Percentiles rank a stretch among this genome's conserved stretches.
phyloP scores from a whole-genome alignment of 345 rosid species.

The Linum trigynum region DNA sequence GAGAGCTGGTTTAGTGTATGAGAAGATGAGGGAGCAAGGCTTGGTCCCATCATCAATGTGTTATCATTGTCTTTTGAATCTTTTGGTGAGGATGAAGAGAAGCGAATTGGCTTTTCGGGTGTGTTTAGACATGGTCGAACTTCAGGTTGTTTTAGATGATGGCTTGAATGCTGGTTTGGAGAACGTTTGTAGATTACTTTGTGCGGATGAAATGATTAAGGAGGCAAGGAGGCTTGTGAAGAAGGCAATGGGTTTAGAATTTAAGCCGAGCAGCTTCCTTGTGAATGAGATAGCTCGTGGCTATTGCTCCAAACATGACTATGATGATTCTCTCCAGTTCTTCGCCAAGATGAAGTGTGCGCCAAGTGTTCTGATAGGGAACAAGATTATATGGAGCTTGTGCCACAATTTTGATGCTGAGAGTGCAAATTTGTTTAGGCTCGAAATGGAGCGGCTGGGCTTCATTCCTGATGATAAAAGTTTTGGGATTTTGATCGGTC shows the following conservation, averaged over 20 bases:
- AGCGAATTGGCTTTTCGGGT: constrained; percentile 40
- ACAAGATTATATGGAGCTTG: constrained; percentile 45
- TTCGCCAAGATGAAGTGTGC: constrained; percentile 31
- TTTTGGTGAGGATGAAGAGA: constrained; percentile 36
- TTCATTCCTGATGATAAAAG: constrained; percentile 50
- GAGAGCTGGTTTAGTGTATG: constrained; percentile 45
- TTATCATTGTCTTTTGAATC: constrained; percentile 36
- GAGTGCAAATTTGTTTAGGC: constrained; percentile 46
- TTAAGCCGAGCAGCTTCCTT: constrained; percentile 28
- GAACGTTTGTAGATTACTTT: constrained; percentile 47
- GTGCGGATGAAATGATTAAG: constrained; percentile 46
- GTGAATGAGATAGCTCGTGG: constrained; percentile 44
- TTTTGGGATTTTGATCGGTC: constrained; percentile 61
- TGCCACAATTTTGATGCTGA: constrained; percentile 41
- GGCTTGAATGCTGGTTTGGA: constrained; percentile 25
- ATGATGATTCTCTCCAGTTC: constrained; percentile 57
- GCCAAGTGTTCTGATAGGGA: constrained; percentile 42
- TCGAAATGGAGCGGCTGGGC: constrained; percentile 45
- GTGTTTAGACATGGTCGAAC: constrained; percentile 45
- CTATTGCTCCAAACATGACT: constrained; percentile 63
- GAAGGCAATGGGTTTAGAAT: constrained; percentile 41
- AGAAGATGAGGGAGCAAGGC: constrained; percentile 36
- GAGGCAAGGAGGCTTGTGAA: constrained; percentile 54
- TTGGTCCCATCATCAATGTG: constrained; percentile 36
- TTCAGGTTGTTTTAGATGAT: constrained; percentile 16